Base-by-base conservation (phyloP, 805 yeast genomes). In the Clavispora vitiphila region DNA sequence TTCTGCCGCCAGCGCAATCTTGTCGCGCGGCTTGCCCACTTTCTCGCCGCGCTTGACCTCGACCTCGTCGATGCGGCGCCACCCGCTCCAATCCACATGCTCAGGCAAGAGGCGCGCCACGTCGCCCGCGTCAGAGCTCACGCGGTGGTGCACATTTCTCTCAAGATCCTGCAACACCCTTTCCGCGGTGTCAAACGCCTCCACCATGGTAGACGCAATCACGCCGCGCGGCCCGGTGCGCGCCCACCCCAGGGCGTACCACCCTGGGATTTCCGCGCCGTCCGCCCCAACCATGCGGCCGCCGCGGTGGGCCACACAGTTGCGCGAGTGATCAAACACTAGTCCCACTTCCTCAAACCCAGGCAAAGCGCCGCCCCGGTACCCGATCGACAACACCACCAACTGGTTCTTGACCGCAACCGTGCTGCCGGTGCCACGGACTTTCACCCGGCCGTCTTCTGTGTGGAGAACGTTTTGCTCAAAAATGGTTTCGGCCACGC, bases 221-320 rank as follows among this genome's bases (percentile, higher is more conserved):
- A 88, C 95, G 1, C 99, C 99, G 22, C 76, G 75, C 7, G 96
- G 85, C 1, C 96, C 95, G 39, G 77, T 80, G 42, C 84, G 79
- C 36, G 89, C 81, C 99, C 99, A 93, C 0, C 99, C 99, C 8
- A 89, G 69, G 2, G 86, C 81, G 53, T 89, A 91, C 44, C 87
- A 64, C 0, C 87, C 83, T 2, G 55, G 56, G 35, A 58, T 50
- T 7, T 40, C 39, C 6, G 45, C 31, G 2, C 38, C 34, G 7
- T 56, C 38, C 22, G 30, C 25, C 12, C 29, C 37, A 10, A 51
- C 37, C 7, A 67, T 44, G 30, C 73, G 58, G 5, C 74, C 74
- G 12, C 55, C 61, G 27, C 62, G 56, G 44, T 69, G 66, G 14
- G 53, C 46, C 6, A 70, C 45, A 31, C 56, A 53, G 43, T 68